Percentiles rank a stretch among this genome's conserved stretches.
Conservation (phyloP, 768 basidiomycete genomes). For the Calocybe gangraenosa region DNA sequence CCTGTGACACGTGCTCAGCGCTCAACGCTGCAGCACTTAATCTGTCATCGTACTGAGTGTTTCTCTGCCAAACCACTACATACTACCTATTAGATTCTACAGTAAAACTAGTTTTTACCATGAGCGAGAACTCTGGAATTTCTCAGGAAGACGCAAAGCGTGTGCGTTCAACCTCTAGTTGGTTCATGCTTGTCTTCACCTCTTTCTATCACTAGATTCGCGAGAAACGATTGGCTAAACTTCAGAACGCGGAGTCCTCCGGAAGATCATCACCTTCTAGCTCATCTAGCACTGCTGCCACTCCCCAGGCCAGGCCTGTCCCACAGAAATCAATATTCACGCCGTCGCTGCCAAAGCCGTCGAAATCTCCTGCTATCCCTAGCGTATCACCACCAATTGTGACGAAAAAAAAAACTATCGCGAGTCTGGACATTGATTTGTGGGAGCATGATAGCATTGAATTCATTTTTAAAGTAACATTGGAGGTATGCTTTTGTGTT, state of each 20-base stretch:
- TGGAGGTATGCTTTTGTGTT: conserved; percentile 55
- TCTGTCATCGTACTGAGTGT: too few species aligned
- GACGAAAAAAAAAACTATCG: conserved; percentile 47
- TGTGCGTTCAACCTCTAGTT: conserved; percentile 34
- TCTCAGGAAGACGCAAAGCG: conserved; percentile 81
- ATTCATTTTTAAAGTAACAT: conserved; percentile 70
- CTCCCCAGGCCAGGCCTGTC: conserved; percentile 23
- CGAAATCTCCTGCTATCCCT: conserved; percentile 23
- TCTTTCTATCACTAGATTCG: conserved; percentile 64
- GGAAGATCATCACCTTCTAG: conserved; percentile 32
- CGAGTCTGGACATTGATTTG: conserved; percentile 47
- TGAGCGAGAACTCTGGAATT: conserved; percentile 39
- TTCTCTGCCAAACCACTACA: conserved; percentile 1
- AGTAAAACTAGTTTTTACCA: conserved; percentile 11
- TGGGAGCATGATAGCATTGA: conserved; percentile 79
- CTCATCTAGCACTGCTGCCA: conserved; percentile 25
- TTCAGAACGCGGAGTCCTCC: conserved; percentile 44
- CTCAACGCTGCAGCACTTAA: too few species aligned
- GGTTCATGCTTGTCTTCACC: neutral
- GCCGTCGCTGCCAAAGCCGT: conserved; percentile 24
- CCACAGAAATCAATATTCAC: conserved; percentile 34
- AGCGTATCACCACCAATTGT: conserved; percentile 21
- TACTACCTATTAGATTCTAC: conserved; percentile 5
- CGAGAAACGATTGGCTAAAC: conserved; percentile 84
- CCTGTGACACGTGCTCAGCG: conserved; percentile 12